Conservation (phyloP, 1,139 yeast species). For the Pichia norvegensis region DNA sequence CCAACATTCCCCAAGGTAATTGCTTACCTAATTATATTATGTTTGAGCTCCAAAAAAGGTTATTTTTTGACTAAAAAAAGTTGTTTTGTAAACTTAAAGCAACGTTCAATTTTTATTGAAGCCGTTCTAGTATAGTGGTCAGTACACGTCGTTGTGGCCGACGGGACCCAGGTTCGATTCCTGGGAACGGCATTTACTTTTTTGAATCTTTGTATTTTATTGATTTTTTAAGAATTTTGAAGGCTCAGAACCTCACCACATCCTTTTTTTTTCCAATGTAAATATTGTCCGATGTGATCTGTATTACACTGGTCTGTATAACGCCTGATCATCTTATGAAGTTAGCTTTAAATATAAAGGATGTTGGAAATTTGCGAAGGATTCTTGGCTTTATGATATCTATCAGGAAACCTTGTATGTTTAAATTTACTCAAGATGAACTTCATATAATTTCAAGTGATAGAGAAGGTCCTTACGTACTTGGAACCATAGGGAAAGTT, state of each 20-base stretch:
- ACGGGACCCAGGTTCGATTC: constrained; percentile 24
- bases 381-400: constrained; percentile 30
- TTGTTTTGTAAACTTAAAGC: too few relatives aligned
- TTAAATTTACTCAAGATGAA: constrained; percentile 42
- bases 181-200: constrained; percentile 19
- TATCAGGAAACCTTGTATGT: constrained; percentile 32
- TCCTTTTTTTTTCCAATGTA: not conserved
- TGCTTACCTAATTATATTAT: too few relatives aligned
- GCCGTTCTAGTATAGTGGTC: constrained; percentile 25
- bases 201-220: not conserved
- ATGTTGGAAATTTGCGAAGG: constrained; percentile 19
- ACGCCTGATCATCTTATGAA: constrained; percentile 19
- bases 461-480: constrained; percentile 50
- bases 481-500: constrained; percentile 45
- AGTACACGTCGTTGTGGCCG: constrained; percentile 25
- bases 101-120: too few relatives aligned
- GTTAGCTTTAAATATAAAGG: constrained; percentile 19
- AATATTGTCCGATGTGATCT: too few relatives aligned
- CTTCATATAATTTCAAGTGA: constrained; percentile 45
- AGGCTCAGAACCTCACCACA: not conserved
- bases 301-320: too few relatives aligned
- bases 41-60: too few relatives aligned
- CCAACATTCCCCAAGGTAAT: too few relatives aligned
- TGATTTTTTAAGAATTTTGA: not conserved
- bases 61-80: too few relatives aligned